Percentiles rank a stretch among this genome's conserved stretches.
These are phyloP conservation scores for Aspergillus sclerotiicarbonarius DNA, from an alignment of 495 filamentous ascomycete genomes.

Conservation along the genomic window DNA sequence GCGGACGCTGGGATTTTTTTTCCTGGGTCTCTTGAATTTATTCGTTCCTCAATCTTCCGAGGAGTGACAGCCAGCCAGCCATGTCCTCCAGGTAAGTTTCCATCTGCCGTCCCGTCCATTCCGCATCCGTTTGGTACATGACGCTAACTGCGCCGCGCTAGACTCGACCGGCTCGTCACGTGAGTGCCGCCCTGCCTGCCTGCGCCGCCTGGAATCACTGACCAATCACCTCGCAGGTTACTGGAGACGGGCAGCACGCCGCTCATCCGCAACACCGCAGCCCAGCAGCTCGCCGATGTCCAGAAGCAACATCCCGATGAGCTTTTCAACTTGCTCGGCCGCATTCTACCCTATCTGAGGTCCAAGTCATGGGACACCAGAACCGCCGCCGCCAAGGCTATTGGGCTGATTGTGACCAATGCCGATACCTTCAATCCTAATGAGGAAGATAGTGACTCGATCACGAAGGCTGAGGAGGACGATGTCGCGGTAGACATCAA, in stretches of 20 bases:
- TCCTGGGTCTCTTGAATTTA: slow-evolving; percentile 16
- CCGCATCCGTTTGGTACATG: slow-evolving; percentile 28
- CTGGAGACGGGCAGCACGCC: slow-evolving; percentile 94
- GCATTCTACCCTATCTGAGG: slow-evolving; percentile 86
- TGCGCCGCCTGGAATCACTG: slow-evolving; percentile 24
- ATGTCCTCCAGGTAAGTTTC: slow-evolving; percentile 55
- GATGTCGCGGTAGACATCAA: slow-evolving; percentile 48
- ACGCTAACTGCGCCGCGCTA: slow-evolving; percentile 43
- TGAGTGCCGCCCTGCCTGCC: slow-evolving; percentile 55
- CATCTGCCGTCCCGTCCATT: slow-evolving; percentile 21
- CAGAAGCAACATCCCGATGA: slow-evolving; percentile 98
- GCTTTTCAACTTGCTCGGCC: slow-evolving; percentile 92
- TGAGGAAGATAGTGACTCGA: slow-evolving; percentile 51
- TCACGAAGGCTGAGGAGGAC: slow-evolving; percentile 54
- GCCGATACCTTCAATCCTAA: slow-evolving; percentile 89
- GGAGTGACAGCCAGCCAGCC: slow-evolving; percentile 28
- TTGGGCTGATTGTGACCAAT: slow-evolving; percentile 89
- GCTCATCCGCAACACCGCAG: slow-evolving; percentile 92
- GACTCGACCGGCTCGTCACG: slow-evolving; percentile 92
- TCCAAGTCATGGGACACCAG: slow-evolving; percentile 96
- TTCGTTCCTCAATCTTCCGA: slow-evolving; percentile 20
- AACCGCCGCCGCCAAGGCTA: slow-evolving; percentile 84
- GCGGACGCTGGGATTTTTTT: slow-evolving; percentile 5
- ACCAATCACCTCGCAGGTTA: slow-evolving; percentile 56
- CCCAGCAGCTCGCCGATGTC: slow-evolving; percentile 92